Base-by-base conservation (phyloP, 139 green algal species). In the Micractinium conductrix region DNA sequence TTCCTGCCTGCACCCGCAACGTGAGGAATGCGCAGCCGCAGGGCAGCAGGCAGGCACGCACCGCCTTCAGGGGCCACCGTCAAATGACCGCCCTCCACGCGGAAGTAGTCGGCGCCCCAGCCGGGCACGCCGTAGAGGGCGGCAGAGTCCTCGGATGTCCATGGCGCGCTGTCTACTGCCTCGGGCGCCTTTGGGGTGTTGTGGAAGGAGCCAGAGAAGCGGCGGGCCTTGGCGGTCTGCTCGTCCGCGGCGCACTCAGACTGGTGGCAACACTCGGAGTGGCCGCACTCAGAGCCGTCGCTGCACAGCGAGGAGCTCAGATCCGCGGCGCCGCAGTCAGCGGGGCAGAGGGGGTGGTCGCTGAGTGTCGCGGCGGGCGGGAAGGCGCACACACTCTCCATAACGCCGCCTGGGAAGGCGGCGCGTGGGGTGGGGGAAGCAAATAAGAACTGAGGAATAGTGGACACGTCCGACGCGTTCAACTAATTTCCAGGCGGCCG, bases 101-200 rank as follows among this genome's bases (percentile, higher is more conserved):
- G 14, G 58, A 91, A 92, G 58, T 92, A 93, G 10, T 58, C 74
- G 12, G 26, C 63, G 10, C 79, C 85, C 89, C 89, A 93, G 5
- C 87, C 88, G 4, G 50, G 26, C 21, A 93, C 55, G 35, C 88
- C 87, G 81, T 92, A 93, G 35, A 91, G 88, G 42, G 60, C 60
- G 0, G 50, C 45, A 0, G 75, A 85, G 60, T 90, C 85, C 17
- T 42, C 53, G 3, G 74, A 16, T 1, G 60, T 70, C 86, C 86
- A 89, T 35, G 42, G 0, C 17, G 21, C 28, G 44, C 2, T 35
- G 74, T 62, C 53, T 30, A 62, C 48, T 0, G 48, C 33, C n/a
- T 5, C n/a, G 35, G 45, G 17, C 21, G 48, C 1, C 22, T 37
- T 10, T 16, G 42, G 21, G 9, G 45, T 21, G 74, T 30, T 22